Evolutionary conservation across 768 basidiomycete species (phyloP), one percentile per base, ranked within the genome.

Genomic region (Mycena albidolilacea): DNA sequence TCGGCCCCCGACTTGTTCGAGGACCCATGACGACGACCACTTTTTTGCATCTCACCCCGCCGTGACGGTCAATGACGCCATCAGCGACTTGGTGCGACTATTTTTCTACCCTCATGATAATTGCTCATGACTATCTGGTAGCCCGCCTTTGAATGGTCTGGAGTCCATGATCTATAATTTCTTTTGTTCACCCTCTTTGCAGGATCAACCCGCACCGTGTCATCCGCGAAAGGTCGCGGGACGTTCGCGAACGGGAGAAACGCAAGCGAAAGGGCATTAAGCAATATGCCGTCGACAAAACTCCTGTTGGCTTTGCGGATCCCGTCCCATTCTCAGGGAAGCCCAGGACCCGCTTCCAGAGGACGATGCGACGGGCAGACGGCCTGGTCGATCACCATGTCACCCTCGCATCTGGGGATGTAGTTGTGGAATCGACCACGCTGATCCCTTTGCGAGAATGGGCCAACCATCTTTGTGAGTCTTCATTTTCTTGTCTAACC

Each of bases 31-130:
- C 14, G 75, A 80, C 35, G 54, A 50, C 74, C 62, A 84, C 41
- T 75, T 79, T 9, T 79, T 79, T 70, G 87, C 87, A 0, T 85
- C 88, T 0, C 78, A 87, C 23, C 81, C 82, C 35, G 78, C 84
- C 46, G 82, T 90, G 10, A 87, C 86, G 2, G 81, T 89, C 3
- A 72, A 84, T 23, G 87, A 90, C 74, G 88, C 87, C 10, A 87
- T 90, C 48, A 78, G 79, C 61, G 89, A 90, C 73, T 74, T 90
- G 80, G 88, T 85, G 79, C 57, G 88, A 9, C 21, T 1, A 3
- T 38, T 44, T 10, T 37, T 37, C 9, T 35, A 2, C 3, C 10
- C 8, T 12, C 35, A 0, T 10, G 10, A 9, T 19, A n/a, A 5
- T 37, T 7, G 4, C 46, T 50, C 19, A 37, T 17, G 21, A 5